Evolutionary conservation across 371 early-diverging fungal genomes (phyloP), one percentile per base, ranked within the genome.

Genomic region (Apophysomyces elegans): DNA sequence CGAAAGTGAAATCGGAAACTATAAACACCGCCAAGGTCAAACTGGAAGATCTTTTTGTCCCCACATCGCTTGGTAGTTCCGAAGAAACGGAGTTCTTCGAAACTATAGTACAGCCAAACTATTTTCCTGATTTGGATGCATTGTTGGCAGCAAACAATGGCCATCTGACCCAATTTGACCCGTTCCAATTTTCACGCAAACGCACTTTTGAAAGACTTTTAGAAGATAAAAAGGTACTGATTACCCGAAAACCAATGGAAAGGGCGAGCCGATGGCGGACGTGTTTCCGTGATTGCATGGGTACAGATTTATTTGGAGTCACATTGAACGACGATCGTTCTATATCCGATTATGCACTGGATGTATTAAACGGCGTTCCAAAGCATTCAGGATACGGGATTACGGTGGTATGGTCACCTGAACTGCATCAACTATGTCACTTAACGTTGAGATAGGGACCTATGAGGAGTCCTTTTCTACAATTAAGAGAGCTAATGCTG

Each of bases 211-310:
- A 14, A 11, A 63, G 12, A 4, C 39, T 63, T 37, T 36, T 56
- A 5, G 46, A 36, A 37, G 14, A 46, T n/a, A 13, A 37, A 4
- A 37, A 14, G 46, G 44, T 35, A 18, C 14, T 50, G n/a, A 11
- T 50, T 32, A 58, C 63, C 12, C 61, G 56, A 35, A 61, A 62
- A 26, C 39, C 37, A 32, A 43, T 72, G 26, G 75, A 78, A 58
- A 70, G 57, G 35, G 66, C 75, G 13, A 71, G 71, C 39, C 66
- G 72, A 39, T 77, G 77, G 77, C 71, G 68, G 21, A 71, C 77
- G 18, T 77, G 77, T 57, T 71, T 77, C 46, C 71, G 77, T 13
- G 74, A 77, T 59, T 64, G 74, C 41, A 59, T 61, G 35, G 77
- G 77, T 4, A 73, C 77, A 21, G 68, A 76, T 56, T 38, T 36